Percentiles rank a stretch among this genome's conserved stretches.
Evolutionary conservation across 75 land plant species (phyloP).

Genomic region (Selaginella tamariscina): DNA sequence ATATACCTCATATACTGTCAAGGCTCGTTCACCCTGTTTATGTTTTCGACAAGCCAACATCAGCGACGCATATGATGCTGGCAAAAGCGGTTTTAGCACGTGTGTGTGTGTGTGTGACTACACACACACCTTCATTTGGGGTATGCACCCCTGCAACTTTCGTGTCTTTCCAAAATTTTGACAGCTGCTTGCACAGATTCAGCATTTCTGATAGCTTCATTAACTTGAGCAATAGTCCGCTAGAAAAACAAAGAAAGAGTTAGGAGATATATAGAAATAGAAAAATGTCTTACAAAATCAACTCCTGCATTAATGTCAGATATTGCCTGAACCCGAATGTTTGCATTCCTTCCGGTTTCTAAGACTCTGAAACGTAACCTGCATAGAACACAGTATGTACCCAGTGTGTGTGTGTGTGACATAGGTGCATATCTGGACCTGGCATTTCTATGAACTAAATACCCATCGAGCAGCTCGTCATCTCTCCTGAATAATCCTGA

Average conservation of each 20-base stretch:
- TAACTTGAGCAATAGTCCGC: neutral
- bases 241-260: neutral
- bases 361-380: neutral
- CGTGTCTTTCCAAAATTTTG: conserved; percentile 19
- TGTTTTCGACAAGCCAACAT: conserved; percentile 23
- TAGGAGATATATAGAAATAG: too few species aligned
- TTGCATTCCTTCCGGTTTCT: neutral
- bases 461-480: neutral
- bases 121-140: conserved; percentile 21
- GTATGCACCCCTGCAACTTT: conserved; percentile 18
- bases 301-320: too few species aligned
- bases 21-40: conserved; percentile 22
- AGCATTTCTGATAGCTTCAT: neutral
- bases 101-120: neutral
- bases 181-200: conserved; percentile 20
- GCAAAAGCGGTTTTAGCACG: neutral
- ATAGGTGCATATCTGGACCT: too few species aligned
- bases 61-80: conserved; percentile 27
- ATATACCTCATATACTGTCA: conserved; percentile 21
- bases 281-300: too few species aligned
- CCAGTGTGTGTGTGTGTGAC: too few species aligned
- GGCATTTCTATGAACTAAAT: neutral
- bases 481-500: neutral
- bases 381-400: too few species aligned
- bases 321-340: neutral